Conservation (phyloP, 2,329 filamentous ascomycete genomes). For the Drechmeria coniospora region DNA sequence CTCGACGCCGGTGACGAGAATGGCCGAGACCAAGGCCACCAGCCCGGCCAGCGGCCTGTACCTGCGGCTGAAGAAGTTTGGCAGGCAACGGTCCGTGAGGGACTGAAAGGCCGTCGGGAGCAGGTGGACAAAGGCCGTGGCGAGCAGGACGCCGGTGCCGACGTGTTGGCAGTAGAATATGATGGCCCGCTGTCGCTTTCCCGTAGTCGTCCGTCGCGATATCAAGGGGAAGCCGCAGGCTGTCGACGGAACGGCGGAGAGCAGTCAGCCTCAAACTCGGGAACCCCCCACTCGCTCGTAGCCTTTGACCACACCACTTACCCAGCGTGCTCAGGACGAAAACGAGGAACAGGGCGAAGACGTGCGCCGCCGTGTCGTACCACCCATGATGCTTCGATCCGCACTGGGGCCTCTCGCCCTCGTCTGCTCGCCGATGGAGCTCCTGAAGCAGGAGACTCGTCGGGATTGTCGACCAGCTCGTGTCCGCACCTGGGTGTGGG, state of each 20-base stretch:
- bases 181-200: constrained; percentile 41
- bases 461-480: constrained; percentile 31
- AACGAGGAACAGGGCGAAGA: constrained; percentile 53
- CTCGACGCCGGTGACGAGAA: constrained; percentile 72
- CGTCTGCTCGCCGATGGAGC: constrained; percentile 29
- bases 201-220: constrained; percentile 40
- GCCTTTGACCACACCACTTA: constrained; percentile 17
- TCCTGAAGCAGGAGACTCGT: constrained; percentile 37
- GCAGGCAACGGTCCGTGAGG: constrained; percentile 55
- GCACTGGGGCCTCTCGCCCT: constrained; percentile 30
- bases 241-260: constrained; percentile 13
- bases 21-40: constrained; percentile 67
- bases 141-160: constrained; percentile 72
- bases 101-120: constrained; percentile 53
- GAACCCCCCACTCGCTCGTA: neutral
- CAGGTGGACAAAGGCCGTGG: constrained; percentile 71
- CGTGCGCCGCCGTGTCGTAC: constrained; percentile 53
- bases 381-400: constrained; percentile 34
- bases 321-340: constrained; percentile 42
- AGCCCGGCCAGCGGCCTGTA: constrained; percentile 70
- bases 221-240: constrained; percentile 53
- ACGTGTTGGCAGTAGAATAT: constrained; percentile 59
- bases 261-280: neutral
- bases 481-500: constrained; percentile 12
- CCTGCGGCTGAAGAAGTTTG: constrained; percentile 61